Evolutionary conservation across 2,329 filamentous ascomycete genomes (phyloP), one percentile per base, ranked within the genome.

Genomic region (Alternaria atra): DNA sequence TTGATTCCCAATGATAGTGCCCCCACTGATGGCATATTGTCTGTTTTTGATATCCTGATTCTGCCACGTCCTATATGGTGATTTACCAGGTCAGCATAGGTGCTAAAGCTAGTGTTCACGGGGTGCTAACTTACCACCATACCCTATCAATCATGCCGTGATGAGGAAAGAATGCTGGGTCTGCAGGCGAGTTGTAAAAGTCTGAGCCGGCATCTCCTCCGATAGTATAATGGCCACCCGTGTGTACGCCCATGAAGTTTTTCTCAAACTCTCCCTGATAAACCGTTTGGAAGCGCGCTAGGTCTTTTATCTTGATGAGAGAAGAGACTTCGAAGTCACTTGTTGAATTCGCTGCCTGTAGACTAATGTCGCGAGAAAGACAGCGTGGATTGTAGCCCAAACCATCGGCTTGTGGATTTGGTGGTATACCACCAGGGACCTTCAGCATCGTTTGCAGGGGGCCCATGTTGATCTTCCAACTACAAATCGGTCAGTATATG

Each of bases 121-220:
- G 39, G 8, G 23, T 8, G 5, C 7, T 3, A 23, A 42, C 39
- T 42, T 23, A 42, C 39, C 81, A 83, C 76, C 77, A 85, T 3
- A 79, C 67, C 5, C 81, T 78, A 68, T 85, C 83, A 39, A 84
- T 80, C 73, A 80, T 79, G 3, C 75, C 77, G 56, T 84, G 83
- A 64, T 84, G 83, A 25, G 82, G 73, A 66, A 76, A 85, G 73
- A 85, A 85, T n/a, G 72, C 51, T 5, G 82, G 82, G 34, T 85
- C 83, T 3, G 75, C 77, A 4, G 83, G 82, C 4, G 78, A 81
- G 6, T 79, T 77, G 64, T 80, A 84, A 51, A 83, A 73, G 70
- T 84, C 65, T 29, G 47, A 50, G 3, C 58, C 57, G 10, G 52
- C 52, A 23, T 61, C 58, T 17, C 53, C 60, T 13, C 44, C 52